Conservation (phyloP, 306 rosid species). For the Hippophae gyantsensis region DNA sequence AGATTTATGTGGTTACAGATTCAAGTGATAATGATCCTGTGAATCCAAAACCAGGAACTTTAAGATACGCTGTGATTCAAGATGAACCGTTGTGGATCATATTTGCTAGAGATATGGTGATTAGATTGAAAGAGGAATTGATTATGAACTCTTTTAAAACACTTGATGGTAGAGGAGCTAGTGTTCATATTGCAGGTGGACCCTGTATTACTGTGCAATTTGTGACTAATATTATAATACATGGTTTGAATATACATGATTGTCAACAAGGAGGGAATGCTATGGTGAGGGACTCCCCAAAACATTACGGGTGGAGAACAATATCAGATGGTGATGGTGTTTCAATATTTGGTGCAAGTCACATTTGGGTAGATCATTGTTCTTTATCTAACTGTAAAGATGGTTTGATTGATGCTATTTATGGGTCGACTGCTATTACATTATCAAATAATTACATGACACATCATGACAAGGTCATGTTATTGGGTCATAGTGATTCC, state of each 20-base stretch:
- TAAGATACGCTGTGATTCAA: conserved; percentile 77
- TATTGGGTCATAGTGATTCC: conserved; percentile 80
- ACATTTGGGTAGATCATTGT: conserved; percentile 90
- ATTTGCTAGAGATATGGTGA: conserved; percentile 84
- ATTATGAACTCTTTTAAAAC: conserved; percentile 96
- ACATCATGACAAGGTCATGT: conserved; percentile 93
- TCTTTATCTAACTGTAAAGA: conserved; percentile 76
- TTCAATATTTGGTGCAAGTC: conserved; percentile 89
- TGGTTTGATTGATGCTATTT: conserved; percentile 80
- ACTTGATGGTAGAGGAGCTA: conserved; percentile 81
- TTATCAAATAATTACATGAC: conserved; percentile 94
- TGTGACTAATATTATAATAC: conserved; percentile 78
- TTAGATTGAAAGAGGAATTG: conserved; percentile 67
- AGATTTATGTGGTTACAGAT: conserved; percentile 74
- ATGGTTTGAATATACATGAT: conserved; percentile 72
- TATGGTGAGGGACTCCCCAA: conserved; percentile 70
- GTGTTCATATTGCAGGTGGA: conserved; percentile 92
- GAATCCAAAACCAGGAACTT: conserved; percentile 77
- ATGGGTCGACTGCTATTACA: conserved; percentile 77
- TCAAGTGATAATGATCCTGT: conserved; percentile 52
- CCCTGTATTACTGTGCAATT: conserved; percentile 89
- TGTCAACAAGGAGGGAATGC: conserved; percentile 89
- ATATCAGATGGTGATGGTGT: conserved; percentile 92
- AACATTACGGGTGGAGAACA: conserved; percentile 82
- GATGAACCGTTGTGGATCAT: conserved; percentile 94